Conservation (phyloP, 352 stramenopile species). For the Pythium rhizo-oryzae region DNA sequence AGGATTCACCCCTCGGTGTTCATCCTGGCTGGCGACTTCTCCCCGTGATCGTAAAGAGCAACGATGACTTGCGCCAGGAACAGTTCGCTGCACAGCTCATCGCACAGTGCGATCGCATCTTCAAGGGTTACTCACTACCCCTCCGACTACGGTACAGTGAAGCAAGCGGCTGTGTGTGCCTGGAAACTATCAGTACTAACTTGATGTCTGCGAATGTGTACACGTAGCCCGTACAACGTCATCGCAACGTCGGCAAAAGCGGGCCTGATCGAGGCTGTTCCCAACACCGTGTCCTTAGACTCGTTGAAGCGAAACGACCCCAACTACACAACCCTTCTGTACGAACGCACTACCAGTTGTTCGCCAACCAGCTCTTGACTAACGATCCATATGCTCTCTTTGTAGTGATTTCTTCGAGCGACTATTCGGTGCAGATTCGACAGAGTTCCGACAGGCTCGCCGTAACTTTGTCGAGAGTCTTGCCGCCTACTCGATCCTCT, state of each 20-base stretch:
- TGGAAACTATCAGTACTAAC: no score
- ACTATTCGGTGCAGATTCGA: conserved; percentile 89
- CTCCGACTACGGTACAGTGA: conserved; percentile 82
- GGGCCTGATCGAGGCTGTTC: conserved; percentile 96
- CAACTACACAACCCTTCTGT: conserved; percentile 88
- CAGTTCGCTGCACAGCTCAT: conserved; percentile 98
- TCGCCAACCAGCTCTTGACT: conserved; percentile 43
- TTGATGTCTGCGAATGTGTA: conserved; percentile 14
- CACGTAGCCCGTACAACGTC: conserved; percentile 95
- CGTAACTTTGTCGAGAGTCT: conserved; percentile 92
- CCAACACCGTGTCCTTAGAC: conserved; percentile 97
- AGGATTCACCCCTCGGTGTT: conserved; percentile 50
- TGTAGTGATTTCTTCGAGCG: conserved; percentile 92
- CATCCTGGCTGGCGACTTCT: conserved; percentile 71
- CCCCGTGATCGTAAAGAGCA: conserved; percentile 97
- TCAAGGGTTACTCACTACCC: conserved; percentile 92
- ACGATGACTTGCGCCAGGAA: conserved; percentile 98
- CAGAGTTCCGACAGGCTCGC: conserved; percentile 76
- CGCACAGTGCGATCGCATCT: conserved; percentile 94
- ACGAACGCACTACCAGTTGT: conserved; percentile 63
- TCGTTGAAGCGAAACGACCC: conserved; percentile 93
- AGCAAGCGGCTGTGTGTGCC: no score
- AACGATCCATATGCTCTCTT: conserved; percentile 59
- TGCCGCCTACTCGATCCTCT: conserved; percentile 97
- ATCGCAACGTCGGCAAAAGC: conserved; percentile 93